phyloP scores from a whole-genome alignment of 768 basidiomycete species.

The Calocera viscosa region DNA sequence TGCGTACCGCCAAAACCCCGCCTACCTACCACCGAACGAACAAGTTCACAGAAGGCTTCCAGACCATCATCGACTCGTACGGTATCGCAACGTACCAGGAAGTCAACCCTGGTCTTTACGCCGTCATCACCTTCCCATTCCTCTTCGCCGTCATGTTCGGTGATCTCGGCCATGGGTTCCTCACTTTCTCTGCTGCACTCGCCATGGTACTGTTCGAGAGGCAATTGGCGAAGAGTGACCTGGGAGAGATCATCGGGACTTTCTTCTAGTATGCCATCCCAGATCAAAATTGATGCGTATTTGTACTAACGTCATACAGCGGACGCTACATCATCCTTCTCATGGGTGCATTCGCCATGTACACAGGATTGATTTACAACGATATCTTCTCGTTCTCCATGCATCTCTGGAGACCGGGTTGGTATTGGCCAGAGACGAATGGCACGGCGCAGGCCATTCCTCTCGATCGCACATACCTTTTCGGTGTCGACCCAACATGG shows the following conservation, averaged over 20 bases:
- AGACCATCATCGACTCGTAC: slow-evolving; percentile 96
- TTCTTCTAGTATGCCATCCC: slow-evolving; percentile 75
- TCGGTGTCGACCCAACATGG: slow-evolving; percentile 93
- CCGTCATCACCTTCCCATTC: slow-evolving; percentile 90
- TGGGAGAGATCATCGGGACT: slow-evolving; percentile 74
- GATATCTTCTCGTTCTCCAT: slow-evolving; percentile 94
- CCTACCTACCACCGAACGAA: slow-evolving; percentile 92
- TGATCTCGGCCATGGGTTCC: slow-evolving; percentile 89
- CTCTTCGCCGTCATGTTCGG: slow-evolving; percentile 99
- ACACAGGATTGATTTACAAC: slow-evolving; percentile 96
- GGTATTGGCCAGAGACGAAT: slow-evolving; percentile 58
- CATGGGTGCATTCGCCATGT: slow-evolving; percentile 96
- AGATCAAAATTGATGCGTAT: slow-evolving; percentile 11
- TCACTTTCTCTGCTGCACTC: slow-evolving; percentile 62
- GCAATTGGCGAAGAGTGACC: slow-evolving; percentile 55
- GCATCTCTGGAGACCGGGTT: slow-evolving; percentile 76
- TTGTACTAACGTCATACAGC: slow-evolving; percentile 34
- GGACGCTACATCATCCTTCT: slow-evolving; percentile 97
- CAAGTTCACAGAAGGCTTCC: slow-evolving; percentile 94
- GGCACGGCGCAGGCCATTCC: slow-evolving; percentile 38
- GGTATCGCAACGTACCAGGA: slow-evolving; percentile 92
- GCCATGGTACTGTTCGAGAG: slow-evolving; percentile 83
- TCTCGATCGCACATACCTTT: slow-evolving; percentile 69
- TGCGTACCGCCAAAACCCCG: slow-evolving; percentile 79
- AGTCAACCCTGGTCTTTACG: slow-evolving; percentile 91